Conservation (phyloP, 176 grass and related monocot species). For the Bonia amplexicaulis region DNA sequence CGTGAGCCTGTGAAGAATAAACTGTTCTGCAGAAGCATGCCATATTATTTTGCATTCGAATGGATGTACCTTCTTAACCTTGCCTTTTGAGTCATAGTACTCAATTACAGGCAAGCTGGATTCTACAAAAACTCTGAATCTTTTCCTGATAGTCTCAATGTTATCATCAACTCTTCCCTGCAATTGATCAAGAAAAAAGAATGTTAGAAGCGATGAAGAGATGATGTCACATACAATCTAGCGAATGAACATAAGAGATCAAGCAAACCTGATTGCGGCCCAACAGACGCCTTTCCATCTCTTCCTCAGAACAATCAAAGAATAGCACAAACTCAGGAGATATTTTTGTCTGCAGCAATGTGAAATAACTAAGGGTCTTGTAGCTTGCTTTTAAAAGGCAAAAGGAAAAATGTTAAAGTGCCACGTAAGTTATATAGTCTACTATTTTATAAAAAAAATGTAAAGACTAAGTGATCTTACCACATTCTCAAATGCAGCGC, state of each 20-base stretch:
- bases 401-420: neutral
- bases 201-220: neutral
- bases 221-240: neutral
- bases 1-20: neutral
- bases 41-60: neutral
- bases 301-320: constrained; percentile 58
- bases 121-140: constrained; percentile 52
- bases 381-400: neutral
- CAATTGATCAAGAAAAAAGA: constrained; percentile 26
- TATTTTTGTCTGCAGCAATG: constrained; percentile 45
- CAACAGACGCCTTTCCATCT: constrained; percentile 56
- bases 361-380: constrained; percentile 4
- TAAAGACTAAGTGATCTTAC: constrained; percentile 26
- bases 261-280: constrained; percentile 42
- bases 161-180: constrained; percentile 68
- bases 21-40: neutral
- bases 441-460: neutral
- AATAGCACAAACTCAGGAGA: constrained; percentile 59
- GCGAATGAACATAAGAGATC: constrained; percentile 7
- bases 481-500: constrained; percentile 52
- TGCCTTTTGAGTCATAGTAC: constrained; percentile 48
- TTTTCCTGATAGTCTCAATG: constrained; percentile 72
- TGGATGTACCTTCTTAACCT: constrained; percentile 53
- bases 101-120: constrained; percentile 55
- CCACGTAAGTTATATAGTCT: neutral